Conservation (phyloP, 306 rosid species). For the Myrica gale region DNA sequence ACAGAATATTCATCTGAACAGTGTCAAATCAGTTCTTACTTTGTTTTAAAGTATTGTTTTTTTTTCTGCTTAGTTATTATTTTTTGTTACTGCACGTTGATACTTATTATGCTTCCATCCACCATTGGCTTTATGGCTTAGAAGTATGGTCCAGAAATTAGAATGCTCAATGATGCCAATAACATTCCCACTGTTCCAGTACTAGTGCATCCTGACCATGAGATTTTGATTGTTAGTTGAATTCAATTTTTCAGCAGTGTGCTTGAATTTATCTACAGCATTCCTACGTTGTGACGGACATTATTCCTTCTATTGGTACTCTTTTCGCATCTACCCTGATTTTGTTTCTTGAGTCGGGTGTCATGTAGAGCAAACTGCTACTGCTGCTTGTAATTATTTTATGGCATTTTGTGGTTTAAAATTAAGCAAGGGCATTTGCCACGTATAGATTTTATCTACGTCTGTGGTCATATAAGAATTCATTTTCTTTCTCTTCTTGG, state of each 20-base stretch:
- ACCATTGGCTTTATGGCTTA: not conserved
- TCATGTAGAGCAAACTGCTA: not conserved
- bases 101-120: not conserved
- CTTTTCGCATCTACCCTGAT: not conserved
- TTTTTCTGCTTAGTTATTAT: no score
- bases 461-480: not conserved
- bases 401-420: not conserved
- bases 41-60: no score
- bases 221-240: not conserved
- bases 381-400: not conserved
- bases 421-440: not conserved
- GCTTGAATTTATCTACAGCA: not conserved
- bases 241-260: not conserved
- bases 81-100: not conserved
- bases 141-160: not conserved
- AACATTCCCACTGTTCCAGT: not conserved
- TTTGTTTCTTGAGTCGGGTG: not conserved
- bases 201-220: not conserved
- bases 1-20: slow-evolving; percentile 3
- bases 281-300: not conserved
- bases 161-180: not conserved
- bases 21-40: no score
- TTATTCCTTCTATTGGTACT: not conserved
- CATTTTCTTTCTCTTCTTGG: not conserved
- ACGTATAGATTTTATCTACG: not conserved